Evolutionary conservation across 2,329 filamentous ascomycete species (phyloP), one percentile per base, ranked within the genome.

Genomic region (Clathrospora elynae): DNA sequence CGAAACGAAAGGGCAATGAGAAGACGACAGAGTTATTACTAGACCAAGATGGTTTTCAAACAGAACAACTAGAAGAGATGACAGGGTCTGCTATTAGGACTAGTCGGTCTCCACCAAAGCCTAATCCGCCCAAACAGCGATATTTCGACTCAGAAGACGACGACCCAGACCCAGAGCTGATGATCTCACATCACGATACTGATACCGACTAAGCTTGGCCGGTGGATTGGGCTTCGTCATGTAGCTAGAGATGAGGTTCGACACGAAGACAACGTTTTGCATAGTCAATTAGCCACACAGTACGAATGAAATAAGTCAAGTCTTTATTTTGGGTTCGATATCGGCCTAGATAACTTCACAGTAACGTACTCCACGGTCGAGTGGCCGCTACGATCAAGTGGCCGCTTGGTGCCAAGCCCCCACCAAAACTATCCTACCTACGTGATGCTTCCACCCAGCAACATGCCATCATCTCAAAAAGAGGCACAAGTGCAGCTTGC

Each of bases 161-260:
- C 16, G 68, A 71, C 39, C 73, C 74, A 5, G 73, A 76, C 59
- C 74, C 75, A 8, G 75, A 78, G 48, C 61, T 78, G 9, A 62
- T 78, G 60, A 74, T 78, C 22, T 76, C 73, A 7, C 71, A 72
- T 46, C 72, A 74, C 36, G 72, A 75, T 35, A 68, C 64, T 4
- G 69, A 73, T 45, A 65, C 64, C 2, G 66, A 70, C 35, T 69
- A 13, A 42, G 24, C 5, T 16, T 18, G 10, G 20, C 20, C 10
- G 6, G 20, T 23, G 10, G 10, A 23, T 23, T 23, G 20, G 10
- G 10, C 20, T 23, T 23, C 6, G 20, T 23, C 20, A 6, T 23
- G 20, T 10, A 10, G 20, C 6, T 23, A 23, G 20, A 23, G 6
- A 23, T 10, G 10, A 23, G 6, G 20, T n/a, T n/a, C n/a, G n/a